Evolutionary conservation across 78 protist species (phyloP).

Genomic region (Isochrysis galbana): DNA sequence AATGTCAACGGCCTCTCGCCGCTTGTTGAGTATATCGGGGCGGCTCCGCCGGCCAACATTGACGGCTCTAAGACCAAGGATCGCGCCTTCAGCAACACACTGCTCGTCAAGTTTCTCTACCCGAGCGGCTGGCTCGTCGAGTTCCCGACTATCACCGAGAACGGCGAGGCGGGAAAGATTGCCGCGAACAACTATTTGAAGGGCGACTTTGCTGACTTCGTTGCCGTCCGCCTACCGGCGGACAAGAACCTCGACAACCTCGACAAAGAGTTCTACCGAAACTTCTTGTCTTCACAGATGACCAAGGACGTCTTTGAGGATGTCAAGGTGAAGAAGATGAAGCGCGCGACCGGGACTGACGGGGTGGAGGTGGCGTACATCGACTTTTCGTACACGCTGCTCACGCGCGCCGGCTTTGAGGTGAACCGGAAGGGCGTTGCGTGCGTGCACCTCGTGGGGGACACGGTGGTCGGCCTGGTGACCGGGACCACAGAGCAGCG

Average conservation of each 20-base stretch:
- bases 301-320: background rate
- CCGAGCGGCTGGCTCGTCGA: background rate
- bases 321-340: background rate
- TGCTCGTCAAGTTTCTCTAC: background rate
- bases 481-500: background rate
- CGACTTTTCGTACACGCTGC: background rate
- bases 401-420: slow-evolving; percentile 26
- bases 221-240: background rate
- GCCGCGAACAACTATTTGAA: background rate
- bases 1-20: background rate
- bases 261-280: background rate
- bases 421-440: background rate
- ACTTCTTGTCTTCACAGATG: background rate
- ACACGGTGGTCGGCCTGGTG: background rate
- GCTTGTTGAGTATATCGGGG: background rate
- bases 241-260: background rate
- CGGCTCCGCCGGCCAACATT: background rate
- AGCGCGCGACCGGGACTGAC: background rate
- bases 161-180: slow-evolving; percentile 26
- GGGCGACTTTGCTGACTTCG: background rate
- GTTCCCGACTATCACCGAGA: background rate
- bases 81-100: background rate
- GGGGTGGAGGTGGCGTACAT: background rate
- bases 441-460: background rate
- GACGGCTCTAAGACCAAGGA: background rate